phyloP scores from a whole-genome alignment of 495 filamentous ascomycete species.

The Wilcoxina mikolae region DNA sequence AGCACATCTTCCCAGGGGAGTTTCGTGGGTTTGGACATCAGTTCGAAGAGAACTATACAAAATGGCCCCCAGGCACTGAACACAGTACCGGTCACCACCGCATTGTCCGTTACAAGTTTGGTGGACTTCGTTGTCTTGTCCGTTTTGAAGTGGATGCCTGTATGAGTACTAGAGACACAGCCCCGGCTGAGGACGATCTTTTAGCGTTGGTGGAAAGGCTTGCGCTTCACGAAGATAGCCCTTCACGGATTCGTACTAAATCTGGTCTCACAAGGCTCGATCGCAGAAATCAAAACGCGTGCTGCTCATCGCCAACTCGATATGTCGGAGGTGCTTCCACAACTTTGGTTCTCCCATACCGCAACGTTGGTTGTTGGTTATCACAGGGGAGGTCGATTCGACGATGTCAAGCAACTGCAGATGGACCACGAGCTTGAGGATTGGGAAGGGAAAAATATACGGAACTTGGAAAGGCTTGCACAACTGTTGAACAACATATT shows the following conservation, averaged over 20 bases:
- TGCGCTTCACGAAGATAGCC: conserved; percentile 24
- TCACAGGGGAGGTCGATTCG: conserved; percentile 33
- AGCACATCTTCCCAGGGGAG: conserved; percentile 12
- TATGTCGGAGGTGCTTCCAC: conserved; percentile 31
- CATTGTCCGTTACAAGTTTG: conserved; percentile 36
- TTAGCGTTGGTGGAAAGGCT: not conserved
- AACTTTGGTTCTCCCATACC: conserved; percentile 40
- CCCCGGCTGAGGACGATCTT: conserved; percentile 1
- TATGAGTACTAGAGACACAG: conserved; percentile 25
- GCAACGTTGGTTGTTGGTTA: conserved; percentile 38
- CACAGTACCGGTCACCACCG: conserved; percentile 37
- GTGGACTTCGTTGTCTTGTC: conserved; percentile 34
- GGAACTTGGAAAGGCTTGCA: not conserved
- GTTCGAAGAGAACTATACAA: conserved; percentile 40
- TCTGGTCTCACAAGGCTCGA: conserved; percentile 29
- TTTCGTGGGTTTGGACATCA: conserved; percentile 36
- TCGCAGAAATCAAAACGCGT: conserved; percentile 40
- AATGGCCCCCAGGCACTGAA: conserved; percentile 17
- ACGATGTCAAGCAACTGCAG: conserved; percentile 28
- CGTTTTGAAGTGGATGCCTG: conserved; percentile 38
- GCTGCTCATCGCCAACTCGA: conserved; percentile 29
- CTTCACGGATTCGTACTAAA: conserved; percentile 15
- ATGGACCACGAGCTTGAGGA: conserved; percentile 15
- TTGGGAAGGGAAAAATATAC: conserved; percentile 2
- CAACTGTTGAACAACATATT: conserved; percentile 4